Evolutionary conservation across 208 protist species (phyloP).

Genomic region (Leishmania martiniquensis): DNA sequence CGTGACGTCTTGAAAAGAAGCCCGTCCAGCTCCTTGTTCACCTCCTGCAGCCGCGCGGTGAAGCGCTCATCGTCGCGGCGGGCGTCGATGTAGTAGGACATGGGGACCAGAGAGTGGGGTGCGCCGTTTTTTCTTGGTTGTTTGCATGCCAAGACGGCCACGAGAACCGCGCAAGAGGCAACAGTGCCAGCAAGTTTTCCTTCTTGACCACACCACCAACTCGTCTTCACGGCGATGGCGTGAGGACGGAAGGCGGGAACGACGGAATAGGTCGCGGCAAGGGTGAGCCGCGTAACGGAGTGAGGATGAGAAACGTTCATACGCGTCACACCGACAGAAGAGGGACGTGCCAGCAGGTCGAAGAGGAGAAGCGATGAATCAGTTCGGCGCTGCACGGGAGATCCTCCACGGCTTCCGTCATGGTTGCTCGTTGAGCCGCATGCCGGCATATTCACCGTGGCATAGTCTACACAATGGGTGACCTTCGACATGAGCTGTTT

Average conservation of each 20-base stretch:
- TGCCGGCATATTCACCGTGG: background rate
- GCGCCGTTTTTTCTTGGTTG: background rate
- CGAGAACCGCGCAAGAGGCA: background rate
- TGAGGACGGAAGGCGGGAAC: background rate
- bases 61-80: slow-evolving; percentile 41
- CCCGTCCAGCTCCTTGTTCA: slow-evolving; percentile 78
- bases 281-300: background rate
- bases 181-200: background rate
- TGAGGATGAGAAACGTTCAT: background rate
- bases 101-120: background rate
- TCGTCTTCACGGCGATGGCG: background rate
- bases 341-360: background rate
- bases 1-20: slow-evolving; percentile 59
- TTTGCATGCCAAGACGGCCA: background rate
- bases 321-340: background rate
- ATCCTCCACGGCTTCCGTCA: background rate
- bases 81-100: slow-evolving; percentile 11
- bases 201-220: background rate
- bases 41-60: slow-evolving; percentile 53
- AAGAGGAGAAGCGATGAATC: background rate
- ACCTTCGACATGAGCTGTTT: background rate
- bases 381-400: background rate
- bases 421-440: background rate
- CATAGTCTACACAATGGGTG: background rate
- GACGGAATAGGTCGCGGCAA: background rate